Conservation (phyloP, 1,284 basidiomycete genomes). For the Entoloma clypeatum region DNA sequence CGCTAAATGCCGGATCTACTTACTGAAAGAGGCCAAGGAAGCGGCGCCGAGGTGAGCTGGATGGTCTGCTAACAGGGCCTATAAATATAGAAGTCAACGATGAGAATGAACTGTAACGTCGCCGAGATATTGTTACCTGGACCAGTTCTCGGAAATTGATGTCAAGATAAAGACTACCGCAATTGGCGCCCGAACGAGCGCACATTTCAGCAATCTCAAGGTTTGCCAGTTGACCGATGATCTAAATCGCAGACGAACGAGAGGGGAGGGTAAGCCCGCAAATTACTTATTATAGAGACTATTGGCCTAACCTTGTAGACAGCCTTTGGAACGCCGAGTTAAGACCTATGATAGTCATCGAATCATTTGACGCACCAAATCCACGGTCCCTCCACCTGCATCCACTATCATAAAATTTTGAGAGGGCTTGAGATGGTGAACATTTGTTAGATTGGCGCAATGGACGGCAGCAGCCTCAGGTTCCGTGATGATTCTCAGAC, state of each 20-base stretch:
- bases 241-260: constrained; percentile 29
- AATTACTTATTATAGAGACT: constrained; percentile 4
- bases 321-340: constrained; percentile 37
- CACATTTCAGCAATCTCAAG: constrained; percentile 85
- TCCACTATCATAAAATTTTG: constrained; percentile 77
- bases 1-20: constrained; percentile 18
- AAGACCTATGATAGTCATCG: constrained; percentile 4
- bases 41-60: constrained; percentile 75
- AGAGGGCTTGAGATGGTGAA: constrained; percentile 70
- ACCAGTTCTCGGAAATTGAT: constrained; percentile 77
- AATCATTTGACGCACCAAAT: constrained; percentile 21
- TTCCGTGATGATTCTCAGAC: constrained; percentile 79
- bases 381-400: constrained; percentile 77
- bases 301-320: constrained; percentile 55
- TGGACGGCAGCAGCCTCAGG: constrained; percentile 85
- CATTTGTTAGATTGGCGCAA: constrained; percentile 70
- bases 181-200: constrained; percentile 76
- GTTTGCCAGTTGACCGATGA: constrained; percentile 68
- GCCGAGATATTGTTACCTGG: too few species aligned
- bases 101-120: too few species aligned
- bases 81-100: too few species aligned
- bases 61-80: constrained; percentile 60
- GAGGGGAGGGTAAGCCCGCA: constrained; percentile 9
- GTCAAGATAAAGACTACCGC: constrained; percentile 80
- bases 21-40: constrained; percentile 74